Percentiles rank a stretch among this genome's conserved stretches.
Conservation (phyloP, 2,329 filamentous ascomycete genomes). For the Exophiala bonariae region DNA sequence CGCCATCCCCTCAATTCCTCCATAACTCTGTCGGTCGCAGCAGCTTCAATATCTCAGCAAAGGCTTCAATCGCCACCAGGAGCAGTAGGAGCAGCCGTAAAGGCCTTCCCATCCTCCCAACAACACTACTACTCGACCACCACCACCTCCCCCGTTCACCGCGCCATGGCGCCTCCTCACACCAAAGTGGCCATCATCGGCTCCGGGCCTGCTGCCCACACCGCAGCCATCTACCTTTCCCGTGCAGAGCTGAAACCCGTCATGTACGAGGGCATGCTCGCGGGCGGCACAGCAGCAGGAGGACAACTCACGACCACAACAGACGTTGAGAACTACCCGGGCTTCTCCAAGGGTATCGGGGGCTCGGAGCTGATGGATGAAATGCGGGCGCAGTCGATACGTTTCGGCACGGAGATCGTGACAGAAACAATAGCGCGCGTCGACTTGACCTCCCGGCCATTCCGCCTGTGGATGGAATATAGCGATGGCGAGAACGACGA, state of each 20-base stretch:
- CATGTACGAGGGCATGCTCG: conserved; percentile 96
- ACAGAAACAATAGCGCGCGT: conserved; percentile 89
- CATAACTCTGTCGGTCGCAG: conserved; percentile 69
- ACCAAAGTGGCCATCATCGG: conserved; percentile 60
- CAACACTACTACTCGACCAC: conserved; percentile 29
- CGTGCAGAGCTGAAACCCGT: conserved; percentile 93
- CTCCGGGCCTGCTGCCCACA: conserved; percentile 96
- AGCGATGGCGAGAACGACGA: conserved; percentile 68
- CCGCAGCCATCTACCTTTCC: conserved; percentile 92
- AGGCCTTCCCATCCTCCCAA: background rate
- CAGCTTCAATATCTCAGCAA: conserved; percentile 65
- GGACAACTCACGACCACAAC: conserved; percentile 98
- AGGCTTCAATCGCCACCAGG: conserved; percentile 46
- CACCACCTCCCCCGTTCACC: conserved; percentile 47
- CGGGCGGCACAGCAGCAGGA: conserved; percentile 92
- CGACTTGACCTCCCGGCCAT: conserved; percentile 80
- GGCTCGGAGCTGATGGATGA: conserved; percentile 89
- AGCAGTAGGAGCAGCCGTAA: background rate
- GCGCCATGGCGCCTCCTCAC: conserved; percentile 68
- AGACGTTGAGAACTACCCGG: conserved; percentile 97
- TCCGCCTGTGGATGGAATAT: conserved; percentile 93
- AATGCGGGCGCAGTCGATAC: conserved; percentile 88
- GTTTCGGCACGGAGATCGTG: conserved; percentile 90
- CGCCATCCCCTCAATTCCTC: conserved; percentile 68
- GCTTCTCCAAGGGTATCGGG: conserved; percentile 86